phyloP scores from a whole-genome alignment of 208 protist species.

The Acanthamoeba royreba region DNA sequence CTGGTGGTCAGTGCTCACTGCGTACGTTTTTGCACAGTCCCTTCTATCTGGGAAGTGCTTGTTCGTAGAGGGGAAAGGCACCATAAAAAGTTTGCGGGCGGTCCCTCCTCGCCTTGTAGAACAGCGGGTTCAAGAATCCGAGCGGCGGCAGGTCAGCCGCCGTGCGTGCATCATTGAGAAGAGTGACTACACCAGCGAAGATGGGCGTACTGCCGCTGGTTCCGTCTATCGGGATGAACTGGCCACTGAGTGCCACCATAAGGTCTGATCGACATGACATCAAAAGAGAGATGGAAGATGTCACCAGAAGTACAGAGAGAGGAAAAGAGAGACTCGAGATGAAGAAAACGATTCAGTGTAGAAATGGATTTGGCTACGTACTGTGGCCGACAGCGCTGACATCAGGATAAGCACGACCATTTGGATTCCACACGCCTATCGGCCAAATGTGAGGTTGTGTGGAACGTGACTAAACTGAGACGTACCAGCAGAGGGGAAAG shows the following conservation, averaged over 20 bases:
- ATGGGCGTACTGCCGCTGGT: constrained; percentile 53
- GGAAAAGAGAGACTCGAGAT: no score
- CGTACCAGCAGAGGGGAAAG: not conserved
- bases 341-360: no score
- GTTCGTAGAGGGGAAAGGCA: no score
- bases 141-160: not conserved
- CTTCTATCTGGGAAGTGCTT: not conserved
- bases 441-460: no score
- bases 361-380: not conserved
- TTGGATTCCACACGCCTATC: constrained; percentile 51
- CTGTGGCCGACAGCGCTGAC: constrained; percentile 24
- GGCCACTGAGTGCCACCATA: constrained; percentile 11
- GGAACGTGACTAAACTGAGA: no score
- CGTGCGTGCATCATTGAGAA: constrained; percentile 39
- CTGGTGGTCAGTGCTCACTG: no score
- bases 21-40: no score
- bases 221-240: constrained; percentile 35
- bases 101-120: not conserved
- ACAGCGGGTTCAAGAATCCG: not conserved
- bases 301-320: not conserved
- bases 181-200: constrained; percentile 56
- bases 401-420: constrained; percentile 65
- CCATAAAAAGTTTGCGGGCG: not conserved
- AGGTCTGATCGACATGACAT: not conserved
- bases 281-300: no score